Base-by-base conservation (phyloP, 345 rosid species). In the Murraya koenigii region DNA sequence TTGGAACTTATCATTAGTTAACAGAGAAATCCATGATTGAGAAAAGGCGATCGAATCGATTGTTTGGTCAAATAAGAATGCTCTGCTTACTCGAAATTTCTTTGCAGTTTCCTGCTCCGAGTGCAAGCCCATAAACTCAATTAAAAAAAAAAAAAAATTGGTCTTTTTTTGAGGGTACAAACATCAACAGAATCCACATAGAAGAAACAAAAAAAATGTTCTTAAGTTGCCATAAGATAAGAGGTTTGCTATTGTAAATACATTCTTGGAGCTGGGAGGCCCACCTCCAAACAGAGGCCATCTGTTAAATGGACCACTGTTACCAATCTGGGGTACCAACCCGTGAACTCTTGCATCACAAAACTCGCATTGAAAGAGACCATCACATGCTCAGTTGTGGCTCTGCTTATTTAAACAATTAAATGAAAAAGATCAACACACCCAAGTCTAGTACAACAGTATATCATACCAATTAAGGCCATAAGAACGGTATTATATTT, bases 241-340 rank as follows among this genome's bases (percentile, higher is more conserved):
- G 49, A 13, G 72, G 54, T 55, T 66, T 65, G 66, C 75, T 49
- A 71, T 25, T 32, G 69, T 8, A 32, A 69, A 39, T 72, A 60
- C 54, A 64, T 71, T 66, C 72, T 54, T 17, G 56, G 60, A 63
- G 86, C 61, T 26, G 47, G 47, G 65, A 56, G 86, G 78, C 55
- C 80, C 78, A 69, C 67, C 20, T 20, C 33, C 68, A 47, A 56
- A 71, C 76, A 49, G 26, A 17, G 30, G 38, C 35, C 35, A 71
- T 59, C 72, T 28, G 67, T 78, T 62, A 62, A 36, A 36, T 76
- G 77, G 80, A 36, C 74, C 67, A 64, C 25, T 79, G 77, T 79
- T 69, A 8, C 58, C 67, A 28, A 15, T 30, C 39, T 26, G 30
- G 79, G 66, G 58, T 52, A 56, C 72, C 25, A 75, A n/a, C 15